Evolutionary conservation across 768 basidiomycete genomes (phyloP).

Genomic region (Tulasnella sp.): DNA sequence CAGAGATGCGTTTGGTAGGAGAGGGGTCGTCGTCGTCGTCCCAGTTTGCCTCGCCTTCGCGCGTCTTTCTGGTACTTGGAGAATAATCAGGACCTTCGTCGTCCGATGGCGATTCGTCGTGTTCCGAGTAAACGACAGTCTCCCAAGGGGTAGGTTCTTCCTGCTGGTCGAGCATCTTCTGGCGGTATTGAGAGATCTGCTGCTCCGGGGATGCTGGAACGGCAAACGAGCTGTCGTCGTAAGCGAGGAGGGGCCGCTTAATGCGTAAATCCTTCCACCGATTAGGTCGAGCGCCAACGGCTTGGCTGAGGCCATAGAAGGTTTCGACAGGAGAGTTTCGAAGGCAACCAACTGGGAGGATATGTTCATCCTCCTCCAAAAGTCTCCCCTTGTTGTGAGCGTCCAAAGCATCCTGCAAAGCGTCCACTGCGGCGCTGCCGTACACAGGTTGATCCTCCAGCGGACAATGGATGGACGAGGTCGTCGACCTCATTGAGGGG

Average conservation of each 20-base stretch:
- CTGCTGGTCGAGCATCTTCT: neutral
- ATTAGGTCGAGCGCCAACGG: constrained; percentile 19
- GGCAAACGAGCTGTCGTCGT: neutral
- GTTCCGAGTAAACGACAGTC: constrained; percentile 16
- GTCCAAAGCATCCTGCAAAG: constrained; percentile 27
- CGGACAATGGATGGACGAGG: no score
- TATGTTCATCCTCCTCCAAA: constrained; percentile 21
- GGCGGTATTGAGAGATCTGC: neutral
- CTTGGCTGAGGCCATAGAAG: constrained; percentile 19
- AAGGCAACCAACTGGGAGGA: constrained; percentile 22
- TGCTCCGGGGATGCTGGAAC: neutral
- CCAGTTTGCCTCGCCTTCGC: constrained; percentile 32
- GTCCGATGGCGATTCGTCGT: neutral
- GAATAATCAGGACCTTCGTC: neutral
- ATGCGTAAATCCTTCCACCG: constrained; percentile 17
- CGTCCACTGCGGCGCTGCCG: constrained; percentile 31
- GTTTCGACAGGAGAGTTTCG: constrained; percentile 18
- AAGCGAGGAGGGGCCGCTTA: neutral
- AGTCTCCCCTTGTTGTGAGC: constrained; percentile 19
- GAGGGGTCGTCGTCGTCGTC: constrained; percentile 18
- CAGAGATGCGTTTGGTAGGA: neutral
- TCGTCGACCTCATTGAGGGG: no score
- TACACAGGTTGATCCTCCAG: no score
- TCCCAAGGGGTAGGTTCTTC: constrained; percentile 19
- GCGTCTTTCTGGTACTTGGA: constrained; percentile 40